Conservation (phyloP, 2,329 filamentous ascomycete species). For the Lasiodiplodia hormozganensis region DNA sequence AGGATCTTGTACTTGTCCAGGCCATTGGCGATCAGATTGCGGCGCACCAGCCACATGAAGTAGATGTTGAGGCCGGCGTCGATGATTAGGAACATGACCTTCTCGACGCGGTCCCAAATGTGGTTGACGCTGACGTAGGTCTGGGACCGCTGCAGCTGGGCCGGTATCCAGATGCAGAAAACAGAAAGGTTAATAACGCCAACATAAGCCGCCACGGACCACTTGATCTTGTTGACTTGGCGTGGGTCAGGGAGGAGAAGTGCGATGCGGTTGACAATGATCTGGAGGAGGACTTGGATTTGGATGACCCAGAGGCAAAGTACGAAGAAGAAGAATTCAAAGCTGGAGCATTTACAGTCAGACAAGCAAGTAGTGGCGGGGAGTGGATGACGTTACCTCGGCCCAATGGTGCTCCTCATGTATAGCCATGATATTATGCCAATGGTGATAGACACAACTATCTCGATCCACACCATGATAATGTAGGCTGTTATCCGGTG, state of each 20-base stretch:
- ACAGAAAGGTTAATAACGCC: conserved; percentile 41
- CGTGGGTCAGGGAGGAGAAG: conserved; percentile 36
- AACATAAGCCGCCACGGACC: conserved; percentile 33
- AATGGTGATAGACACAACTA: conserved; percentile 49
- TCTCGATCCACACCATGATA: conserved; percentile 56
- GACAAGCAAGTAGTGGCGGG: neutral
- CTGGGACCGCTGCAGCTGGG: conserved; percentile 36
- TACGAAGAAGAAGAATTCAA: conserved; percentile 31
- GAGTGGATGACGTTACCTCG: conserved; percentile 37
- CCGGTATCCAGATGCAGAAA: conserved; percentile 40
- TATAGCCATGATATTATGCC: conserved; percentile 51
- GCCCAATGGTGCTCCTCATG: conserved; percentile 44
- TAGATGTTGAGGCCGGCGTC: conserved; percentile 39
- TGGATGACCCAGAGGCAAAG: conserved; percentile 53
- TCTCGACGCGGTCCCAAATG: conserved; percentile 58
- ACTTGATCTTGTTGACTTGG: conserved; percentile 33
- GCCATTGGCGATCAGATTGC: conserved; percentile 38
- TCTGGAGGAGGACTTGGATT: conserved; percentile 40
- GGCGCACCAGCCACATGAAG: conserved; percentile 39
- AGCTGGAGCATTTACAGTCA: conserved; percentile 3
- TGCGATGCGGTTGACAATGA: conserved; percentile 40
- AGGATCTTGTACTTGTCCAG: conserved; percentile 38
- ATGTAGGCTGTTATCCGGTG: conserved; percentile 40
- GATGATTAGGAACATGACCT: conserved; percentile 37
- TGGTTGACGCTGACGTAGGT: conserved; percentile 40